phyloP scores from a whole-genome alignment of 2,329 filamentous ascomycete species.

The Dichotomopilus funicola region DNA sequence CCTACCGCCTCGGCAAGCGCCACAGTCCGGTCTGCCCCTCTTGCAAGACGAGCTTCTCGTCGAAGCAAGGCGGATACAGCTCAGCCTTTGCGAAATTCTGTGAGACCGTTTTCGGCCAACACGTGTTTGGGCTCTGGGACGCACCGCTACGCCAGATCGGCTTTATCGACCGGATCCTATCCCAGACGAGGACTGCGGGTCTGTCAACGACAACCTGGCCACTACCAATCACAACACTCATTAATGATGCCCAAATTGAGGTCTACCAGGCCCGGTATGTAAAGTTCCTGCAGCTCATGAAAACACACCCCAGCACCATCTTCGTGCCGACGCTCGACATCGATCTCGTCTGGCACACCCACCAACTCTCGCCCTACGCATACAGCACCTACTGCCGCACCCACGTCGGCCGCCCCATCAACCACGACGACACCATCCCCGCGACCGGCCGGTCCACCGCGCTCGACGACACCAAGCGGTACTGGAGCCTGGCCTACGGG shows the following conservation, averaged over 20 bases:
- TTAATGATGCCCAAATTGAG: background rate
- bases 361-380: conserved; percentile 10
- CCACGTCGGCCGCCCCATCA: conserved; percentile 6
- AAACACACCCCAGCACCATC: background rate
- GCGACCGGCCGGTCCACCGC: background rate
- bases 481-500: background rate
- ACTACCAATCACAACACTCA: background rate
- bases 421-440: conserved; percentile 12
- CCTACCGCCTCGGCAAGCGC: background rate
- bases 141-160: conserved; percentile 9
- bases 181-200: background rate
- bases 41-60: background rate
- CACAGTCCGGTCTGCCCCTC: background rate
- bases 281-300: conserved; percentile 9
- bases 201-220: background rate
- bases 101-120: background rate
- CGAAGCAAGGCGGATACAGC: background rate
- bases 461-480: background rate
- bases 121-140: conserved; percentile 9
- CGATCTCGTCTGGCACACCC: conserved; percentile 16
- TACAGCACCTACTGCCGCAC: conserved; percentile 10
- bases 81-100: background rate
- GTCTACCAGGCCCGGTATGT: conserved; percentile 5
- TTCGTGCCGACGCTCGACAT: conserved; percentile 15
- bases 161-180: background rate